phyloP scores from a whole-genome alignment of 495 filamentous ascomycete genomes.

The Penicillium angulare region DNA sequence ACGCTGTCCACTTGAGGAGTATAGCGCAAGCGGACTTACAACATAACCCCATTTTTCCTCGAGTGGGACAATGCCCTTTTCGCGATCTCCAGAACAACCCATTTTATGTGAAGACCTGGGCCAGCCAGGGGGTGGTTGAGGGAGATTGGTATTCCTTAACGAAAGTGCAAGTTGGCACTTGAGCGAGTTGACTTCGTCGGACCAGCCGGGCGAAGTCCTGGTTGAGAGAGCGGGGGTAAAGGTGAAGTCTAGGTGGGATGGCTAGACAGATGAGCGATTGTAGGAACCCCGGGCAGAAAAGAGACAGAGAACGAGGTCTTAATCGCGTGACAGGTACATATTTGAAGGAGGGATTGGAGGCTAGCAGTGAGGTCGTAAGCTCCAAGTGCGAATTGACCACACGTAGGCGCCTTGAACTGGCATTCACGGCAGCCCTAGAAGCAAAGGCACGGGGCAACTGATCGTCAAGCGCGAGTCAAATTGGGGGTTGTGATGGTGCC shows the following conservation, averaged over 20 bases:
- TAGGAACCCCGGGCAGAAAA: background rate
- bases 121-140: slow-evolving; percentile 32
- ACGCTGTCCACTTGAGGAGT: background rate
- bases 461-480: slow-evolving; percentile 9
- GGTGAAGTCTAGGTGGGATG: slow-evolving; percentile 6
- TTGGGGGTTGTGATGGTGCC: slow-evolving; percentile 19
- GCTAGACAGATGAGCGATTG: background rate
- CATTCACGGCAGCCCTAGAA: slow-evolving; percentile 13
- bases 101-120: slow-evolving; percentile 48
- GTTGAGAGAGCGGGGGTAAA: slow-evolving; percentile 1
- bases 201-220: slow-evolving; percentile 42
- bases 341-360: slow-evolving; percentile 14
- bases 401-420: slow-evolving; percentile 15
- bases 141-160: slow-evolving; percentile 2
- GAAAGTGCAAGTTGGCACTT: slow-evolving; percentile 3
- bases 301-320: slow-evolving; percentile 19
- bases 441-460: slow-evolving; percentile 8
- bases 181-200: slow-evolving; percentile 36
- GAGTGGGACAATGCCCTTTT: slow-evolving; percentile 64
- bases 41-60: slow-evolving; percentile 97
- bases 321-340: slow-evolving; percentile 24
- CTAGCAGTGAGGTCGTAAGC: slow-evolving; percentile 1
- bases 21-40: slow-evolving; percentile 56
- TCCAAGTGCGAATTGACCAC: slow-evolving; percentile 4
- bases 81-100: slow-evolving; percentile 70